A percentile compares a stretch with the other conserved stretches of the same genome.
These are phyloP conservation scores for Sarcodon sp. DNA, from an alignment of 768 basidiomycete genomes.

Conservation along the genomic window DNA sequence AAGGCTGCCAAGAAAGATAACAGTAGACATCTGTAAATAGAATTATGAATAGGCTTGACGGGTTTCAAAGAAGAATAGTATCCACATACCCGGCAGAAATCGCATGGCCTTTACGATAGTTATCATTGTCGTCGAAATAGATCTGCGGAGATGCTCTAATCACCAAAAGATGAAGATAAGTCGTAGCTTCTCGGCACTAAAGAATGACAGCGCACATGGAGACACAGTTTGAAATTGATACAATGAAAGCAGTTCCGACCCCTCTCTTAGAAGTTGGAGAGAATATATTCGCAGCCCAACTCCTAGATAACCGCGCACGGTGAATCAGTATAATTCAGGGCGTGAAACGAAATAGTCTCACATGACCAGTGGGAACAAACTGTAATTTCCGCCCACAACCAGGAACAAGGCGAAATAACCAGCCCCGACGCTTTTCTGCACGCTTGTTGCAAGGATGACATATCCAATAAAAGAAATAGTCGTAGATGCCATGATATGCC, in stretches of 20 bases:
- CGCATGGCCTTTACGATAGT: constrained; percentile 40
- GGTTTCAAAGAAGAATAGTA: background rate
- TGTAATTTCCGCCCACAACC: constrained; percentile 40
- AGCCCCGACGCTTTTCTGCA: constrained; percentile 36
- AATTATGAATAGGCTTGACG: background rate
- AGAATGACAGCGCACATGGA: constrained; percentile 30
- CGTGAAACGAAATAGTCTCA: constrained; percentile 11
- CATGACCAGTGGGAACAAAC: constrained; percentile 47
- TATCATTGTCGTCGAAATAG: constrained; percentile 38
- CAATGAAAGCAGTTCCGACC: constrained; percentile 47
- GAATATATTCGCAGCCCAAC: constrained; percentile 47
- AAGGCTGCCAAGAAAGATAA: constrained; percentile 30
- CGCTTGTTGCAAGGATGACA: constrained; percentile 36
- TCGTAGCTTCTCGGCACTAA: background rate
- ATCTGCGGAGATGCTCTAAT: constrained; percentile 40
- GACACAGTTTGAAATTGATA: constrained; percentile 44
- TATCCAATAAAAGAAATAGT: constrained; percentile 37
- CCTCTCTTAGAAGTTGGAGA: constrained; percentile 49
- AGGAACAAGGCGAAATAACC: constrained; percentile 47
- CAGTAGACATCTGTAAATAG: constrained; percentile 25
- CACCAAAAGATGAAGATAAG: background rate
- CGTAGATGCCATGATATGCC: constrained; percentile 39
- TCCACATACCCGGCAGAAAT: constrained; percentile 34
- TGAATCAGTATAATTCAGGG: background rate
- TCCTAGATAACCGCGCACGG: constrained; percentile 20